Base-by-base conservation (phyloP, 2,329 filamentous ascomycete species). In the Trichoderma pleuroti region DNA sequence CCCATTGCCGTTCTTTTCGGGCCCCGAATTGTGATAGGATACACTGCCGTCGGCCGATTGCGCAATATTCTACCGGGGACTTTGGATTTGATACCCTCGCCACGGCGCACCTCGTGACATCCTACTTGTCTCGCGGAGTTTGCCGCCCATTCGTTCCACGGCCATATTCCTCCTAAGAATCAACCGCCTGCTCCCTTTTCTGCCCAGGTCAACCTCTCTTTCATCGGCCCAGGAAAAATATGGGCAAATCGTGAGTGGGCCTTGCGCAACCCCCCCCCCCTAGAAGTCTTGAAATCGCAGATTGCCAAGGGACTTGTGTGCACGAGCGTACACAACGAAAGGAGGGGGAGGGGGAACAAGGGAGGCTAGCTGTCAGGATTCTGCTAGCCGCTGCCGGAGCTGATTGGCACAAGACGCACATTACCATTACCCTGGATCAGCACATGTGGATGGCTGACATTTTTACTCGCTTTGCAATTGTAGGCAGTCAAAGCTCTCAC, bases 401-500 rank as follows among this genome's bases (percentile, higher is more conserved):
- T 65, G 36, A 60, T 21, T 49, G 28, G 34, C 39, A 30, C 39
- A n/a, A n/a, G n/a, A 28, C 42, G 21, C 36, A 30, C 63, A 62
- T 67, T 54, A 32, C 11, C 63, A 62, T 67, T 54, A 32, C 11
- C 18, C 18, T 18, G 12, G 28, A 24, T 30, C 12, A 34, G 18
- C n/a, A 21, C 21, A 49, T 56, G 32, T 14, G 28, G 12, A 63
- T 42, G 21, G 56, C 69, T 62, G 42, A 71, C 69, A 30, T 56
- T 39, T 39, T 52, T 21, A 24, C 32, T 24, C 11, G 28, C 30
- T 18, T 57, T 39, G 14, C 30, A 9, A 26, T 24, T 39, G 11
- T 49, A 99, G 96, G 84, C 96, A 98, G 87, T 98, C 95, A 77
- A 99, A 98, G 86, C 92, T 99, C 81, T 97, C 94, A 71, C 93